These are phyloP conservation scores for Leccinum sublutescens DNA, from an alignment of 768 basidiomycete species.

Conservation along the genomic window DNA sequence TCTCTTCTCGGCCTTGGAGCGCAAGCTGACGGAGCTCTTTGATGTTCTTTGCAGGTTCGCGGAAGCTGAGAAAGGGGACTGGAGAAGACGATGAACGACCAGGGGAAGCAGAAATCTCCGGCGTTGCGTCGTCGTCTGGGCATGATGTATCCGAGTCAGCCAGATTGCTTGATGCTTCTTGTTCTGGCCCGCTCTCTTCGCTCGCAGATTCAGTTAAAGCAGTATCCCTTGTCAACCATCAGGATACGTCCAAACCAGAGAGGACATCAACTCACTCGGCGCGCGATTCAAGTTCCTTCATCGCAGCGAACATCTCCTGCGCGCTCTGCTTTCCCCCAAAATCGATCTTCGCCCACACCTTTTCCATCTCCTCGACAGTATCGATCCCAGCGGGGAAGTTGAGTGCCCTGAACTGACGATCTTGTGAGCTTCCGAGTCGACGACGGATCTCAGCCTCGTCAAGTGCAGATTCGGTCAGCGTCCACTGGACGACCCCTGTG, in stretches of 20 bases:
- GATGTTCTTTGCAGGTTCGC: conserved; percentile 34
- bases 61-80: conserved; percentile 32
- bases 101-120: background rate
- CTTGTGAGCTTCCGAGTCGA: conserved; percentile 33
- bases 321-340: conserved; percentile 20
- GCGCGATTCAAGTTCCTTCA: background rate
- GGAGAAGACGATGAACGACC: conserved; percentile 9
- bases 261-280: conserved; percentile 1
- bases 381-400: conserved; percentile 50
- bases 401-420: conserved; percentile 46
- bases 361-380: conserved; percentile 27
- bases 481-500: conserved; percentile 64
- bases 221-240: background rate
- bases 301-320: conserved; percentile 4
- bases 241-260: too few species aligned
- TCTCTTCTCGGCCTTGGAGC: conserved; percentile 42
- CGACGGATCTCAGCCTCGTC: conserved; percentile 36
- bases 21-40: conserved; percentile 46
- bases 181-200: background rate
- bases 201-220: background rate
- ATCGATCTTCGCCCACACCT: conserved; percentile 31
- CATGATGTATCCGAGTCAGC: background rate
- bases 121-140: background rate
- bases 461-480: conserved; percentile 41
- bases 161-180: background rate